A percentile compares a stretch with the other conserved stretches of the same genome.
Evolutionary conservation across 345 rosid genomes (phyloP).

Genomic region (Euphorbia peplus): DNA sequence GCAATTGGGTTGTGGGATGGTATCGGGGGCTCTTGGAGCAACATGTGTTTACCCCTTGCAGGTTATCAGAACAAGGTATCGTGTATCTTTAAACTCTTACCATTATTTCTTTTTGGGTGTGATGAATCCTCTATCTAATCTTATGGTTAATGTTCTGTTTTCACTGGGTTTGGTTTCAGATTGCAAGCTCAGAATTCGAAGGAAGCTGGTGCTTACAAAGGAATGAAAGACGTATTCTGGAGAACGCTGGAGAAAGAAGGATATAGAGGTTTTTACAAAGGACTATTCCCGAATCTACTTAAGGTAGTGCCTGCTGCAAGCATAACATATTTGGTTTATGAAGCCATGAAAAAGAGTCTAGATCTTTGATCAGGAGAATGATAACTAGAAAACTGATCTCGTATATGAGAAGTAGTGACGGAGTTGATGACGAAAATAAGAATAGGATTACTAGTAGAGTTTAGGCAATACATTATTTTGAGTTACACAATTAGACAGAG

Average conservation of each 20-base stretch:
- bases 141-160: constrained; percentile 24
- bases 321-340: constrained; percentile 62
- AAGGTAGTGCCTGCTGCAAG: constrained; percentile 57
- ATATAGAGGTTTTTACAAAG: constrained; percentile 72
- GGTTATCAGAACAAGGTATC: constrained; percentile 86
- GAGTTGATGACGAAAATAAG: constrained; percentile 26
- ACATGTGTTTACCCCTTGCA: constrained; percentile 94
- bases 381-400: constrained; percentile 8
- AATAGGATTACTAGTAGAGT: constrained; percentile 20
- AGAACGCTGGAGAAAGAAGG: constrained; percentile 73
- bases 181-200: constrained; percentile 77
- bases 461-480: constrained; percentile 32
- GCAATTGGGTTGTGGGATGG: constrained; percentile 84
- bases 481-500: constrained; percentile 25
- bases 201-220: constrained; percentile 44
- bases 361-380: constrained; percentile 46
- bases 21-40: constrained; percentile 90
- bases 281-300: constrained; percentile 78
- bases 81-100: neutral
- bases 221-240: constrained; percentile 77
- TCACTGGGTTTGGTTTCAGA: constrained; percentile 34
- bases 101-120: neutral
- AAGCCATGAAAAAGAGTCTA: constrained; percentile 76
- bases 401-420: neutral
- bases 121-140: too few relatives aligned